Evolutionary conservation across 75 land plant species (phyloP).

Genomic region (Chamaecyparis obtusa): DNA sequence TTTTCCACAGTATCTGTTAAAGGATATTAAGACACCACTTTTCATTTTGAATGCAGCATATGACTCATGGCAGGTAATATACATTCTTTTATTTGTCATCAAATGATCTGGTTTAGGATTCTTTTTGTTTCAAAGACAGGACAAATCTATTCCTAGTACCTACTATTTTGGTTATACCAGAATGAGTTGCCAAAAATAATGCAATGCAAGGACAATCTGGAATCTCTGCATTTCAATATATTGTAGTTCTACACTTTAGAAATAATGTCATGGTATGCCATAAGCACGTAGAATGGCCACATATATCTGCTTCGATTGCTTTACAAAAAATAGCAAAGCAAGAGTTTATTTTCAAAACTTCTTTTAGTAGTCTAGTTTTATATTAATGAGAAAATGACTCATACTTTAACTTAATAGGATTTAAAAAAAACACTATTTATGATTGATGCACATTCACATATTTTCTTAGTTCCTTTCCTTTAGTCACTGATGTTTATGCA

Average conservation of each 20-base stretch:
- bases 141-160: neutral
- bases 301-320: neutral
- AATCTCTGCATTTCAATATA: neutral
- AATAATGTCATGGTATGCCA: neutral
- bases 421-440: neutral
- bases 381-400: neutral
- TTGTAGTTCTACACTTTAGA: neutral
- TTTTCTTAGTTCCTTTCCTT: neutral
- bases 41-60: constrained; percentile 91
- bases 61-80: constrained; percentile 83
- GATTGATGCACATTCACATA: neutral
- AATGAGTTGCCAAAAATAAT: neutral
- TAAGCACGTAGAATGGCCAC: neutral
- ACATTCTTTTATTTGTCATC: neutral
- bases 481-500: neutral
- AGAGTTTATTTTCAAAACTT: neutral
- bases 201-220: neutral
- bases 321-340: neutral
- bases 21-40: constrained; percentile 65
- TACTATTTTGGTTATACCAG: neutral
- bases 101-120: neutral
- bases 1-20: constrained; percentile 82
- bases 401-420: constrained; percentile 9
- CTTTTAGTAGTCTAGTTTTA: neutral
- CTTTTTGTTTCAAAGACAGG: neutral